Conservation (phyloP, 2,329 filamentous ascomycete species). For the Ceratocystis ficicola region DNA sequence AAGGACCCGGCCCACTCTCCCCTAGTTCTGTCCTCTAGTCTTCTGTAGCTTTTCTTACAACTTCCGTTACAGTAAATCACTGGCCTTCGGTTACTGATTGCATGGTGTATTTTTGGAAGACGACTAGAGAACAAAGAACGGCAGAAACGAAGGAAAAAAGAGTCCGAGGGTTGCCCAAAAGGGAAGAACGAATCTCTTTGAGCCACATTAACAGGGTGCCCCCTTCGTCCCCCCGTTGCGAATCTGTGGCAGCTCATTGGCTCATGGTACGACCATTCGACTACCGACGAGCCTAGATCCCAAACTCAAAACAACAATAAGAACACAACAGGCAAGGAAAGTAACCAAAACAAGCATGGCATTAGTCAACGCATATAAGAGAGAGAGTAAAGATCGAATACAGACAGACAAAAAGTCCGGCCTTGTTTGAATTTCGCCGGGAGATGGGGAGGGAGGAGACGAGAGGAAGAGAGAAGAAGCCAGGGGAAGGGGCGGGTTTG, state of each 20-base stretch:
- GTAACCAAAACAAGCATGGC: not conserved
- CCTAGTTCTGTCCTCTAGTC: not conserved
- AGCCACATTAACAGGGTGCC: too few species aligned
- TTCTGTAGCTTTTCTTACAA: not conserved
- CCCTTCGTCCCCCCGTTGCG: not conserved
- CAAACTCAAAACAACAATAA: not conserved
- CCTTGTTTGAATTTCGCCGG: not conserved
- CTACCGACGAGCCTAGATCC: not conserved
- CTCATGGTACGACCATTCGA: not conserved
- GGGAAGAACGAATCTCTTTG: not conserved
- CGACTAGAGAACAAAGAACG: too few species aligned
- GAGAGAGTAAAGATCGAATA: not conserved
- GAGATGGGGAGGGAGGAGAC: not conserved
- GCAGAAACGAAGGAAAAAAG: too few species aligned
- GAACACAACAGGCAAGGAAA: not conserved
- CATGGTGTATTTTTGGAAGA: not conserved
- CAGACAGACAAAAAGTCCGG: not conserved
- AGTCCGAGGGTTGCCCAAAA: not conserved
- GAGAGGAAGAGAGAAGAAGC: not conserved
- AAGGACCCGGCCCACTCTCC: too few species aligned
- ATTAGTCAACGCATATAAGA: not conserved
- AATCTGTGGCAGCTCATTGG: not conserved
- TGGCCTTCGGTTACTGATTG: not conserved
- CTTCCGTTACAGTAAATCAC: not conserved
- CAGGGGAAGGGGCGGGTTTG: not conserved